Conservation (phyloP, 225 moss, liverwort and hornwort species). For the Ulota crispa region DNA sequence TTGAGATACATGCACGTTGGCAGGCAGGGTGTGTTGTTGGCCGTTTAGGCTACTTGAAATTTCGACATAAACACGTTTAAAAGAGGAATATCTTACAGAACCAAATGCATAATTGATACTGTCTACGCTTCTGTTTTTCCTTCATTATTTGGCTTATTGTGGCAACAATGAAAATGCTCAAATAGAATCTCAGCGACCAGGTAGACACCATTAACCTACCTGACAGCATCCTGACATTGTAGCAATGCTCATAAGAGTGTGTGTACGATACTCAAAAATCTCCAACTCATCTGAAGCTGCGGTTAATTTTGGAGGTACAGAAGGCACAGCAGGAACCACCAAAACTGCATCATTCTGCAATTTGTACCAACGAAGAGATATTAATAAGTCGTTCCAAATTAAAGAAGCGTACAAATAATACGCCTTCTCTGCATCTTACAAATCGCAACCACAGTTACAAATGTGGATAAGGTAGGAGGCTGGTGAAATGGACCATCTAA, state of each 20-base stretch:
- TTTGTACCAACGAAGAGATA: background rate
- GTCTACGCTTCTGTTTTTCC: background rate
- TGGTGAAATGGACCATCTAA: too few species aligned
- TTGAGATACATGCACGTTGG: background rate
- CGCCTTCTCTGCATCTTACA: background rate
- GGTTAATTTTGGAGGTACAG: constrained; percentile 35
- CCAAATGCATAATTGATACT: background rate
- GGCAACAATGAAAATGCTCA: background rate
- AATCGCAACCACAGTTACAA: background rate
- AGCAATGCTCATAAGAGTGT: constrained; percentile 44
- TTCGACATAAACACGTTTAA: background rate
- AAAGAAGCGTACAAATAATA: background rate
- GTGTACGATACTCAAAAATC: constrained; percentile 36
- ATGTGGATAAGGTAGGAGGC: too few species aligned
- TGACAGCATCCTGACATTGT: constrained; percentile 56
- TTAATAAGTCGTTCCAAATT: background rate
- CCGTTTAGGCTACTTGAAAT: background rate
- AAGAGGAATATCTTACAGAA: background rate
- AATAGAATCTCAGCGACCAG: background rate
- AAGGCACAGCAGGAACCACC: constrained; percentile 39
- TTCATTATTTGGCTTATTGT: background rate
- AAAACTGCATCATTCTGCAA: constrained; percentile 39
- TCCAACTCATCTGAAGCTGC: constrained; percentile 32
- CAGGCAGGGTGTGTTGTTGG: background rate
- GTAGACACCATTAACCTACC: constrained; percentile 15